Evolutionary conservation across 768 basidiomycete genomes (phyloP).

Genomic region (Clitopilus passeckerianus): DNA sequence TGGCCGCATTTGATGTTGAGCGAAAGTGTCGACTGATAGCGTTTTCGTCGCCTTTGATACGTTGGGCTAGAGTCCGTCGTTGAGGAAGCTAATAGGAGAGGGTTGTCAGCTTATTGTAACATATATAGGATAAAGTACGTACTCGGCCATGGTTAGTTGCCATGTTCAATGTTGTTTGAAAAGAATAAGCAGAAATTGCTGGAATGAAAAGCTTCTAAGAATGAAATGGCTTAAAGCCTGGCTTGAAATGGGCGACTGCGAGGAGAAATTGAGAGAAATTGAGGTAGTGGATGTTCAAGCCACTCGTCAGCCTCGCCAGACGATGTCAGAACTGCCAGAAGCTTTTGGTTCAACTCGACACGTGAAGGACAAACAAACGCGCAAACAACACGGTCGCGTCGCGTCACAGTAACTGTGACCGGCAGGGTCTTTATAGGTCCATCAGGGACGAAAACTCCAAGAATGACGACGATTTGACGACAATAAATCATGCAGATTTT

Average conservation of each 20-base stretch:
- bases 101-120: slow-evolving; percentile 9
- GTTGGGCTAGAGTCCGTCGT: slow-evolving; percentile 63
- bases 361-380: slow-evolving; percentile 25
- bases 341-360: slow-evolving; percentile 22
- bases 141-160: slow-evolving; percentile 61
- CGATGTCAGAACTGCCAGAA: slow-evolving; percentile 18
- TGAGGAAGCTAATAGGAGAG: slow-evolving; percentile 47
- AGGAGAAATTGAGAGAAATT: slow-evolving; percentile 17
- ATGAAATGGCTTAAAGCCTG: slow-evolving; percentile 10
- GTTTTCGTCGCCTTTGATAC: slow-evolving; percentile 75
- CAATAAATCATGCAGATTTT: neutral
- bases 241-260: slow-evolving; percentile 9
- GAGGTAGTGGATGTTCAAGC: slow-evolving; percentile 18
- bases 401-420: slow-evolving; percentile 2
- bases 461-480: neutral
- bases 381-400: slow-evolving; percentile 29
- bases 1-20: slow-evolving; percentile 46
- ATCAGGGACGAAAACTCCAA: neutral
- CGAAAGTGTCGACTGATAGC: slow-evolving; percentile 64
- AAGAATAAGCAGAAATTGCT: slow-evolving; percentile 12
- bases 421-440: neutral
- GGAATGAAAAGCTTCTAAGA: slow-evolving; percentile 6
- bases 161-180: slow-evolving; percentile 35
- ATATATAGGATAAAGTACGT: slow-evolving; percentile 19
- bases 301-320: slow-evolving; percentile 34